A percentile compares a stretch with the other conserved stretches of the same genome.
Conservation (phyloP, 73 alveolate genomes). For the Paramecium tetraurelia region DNA sequence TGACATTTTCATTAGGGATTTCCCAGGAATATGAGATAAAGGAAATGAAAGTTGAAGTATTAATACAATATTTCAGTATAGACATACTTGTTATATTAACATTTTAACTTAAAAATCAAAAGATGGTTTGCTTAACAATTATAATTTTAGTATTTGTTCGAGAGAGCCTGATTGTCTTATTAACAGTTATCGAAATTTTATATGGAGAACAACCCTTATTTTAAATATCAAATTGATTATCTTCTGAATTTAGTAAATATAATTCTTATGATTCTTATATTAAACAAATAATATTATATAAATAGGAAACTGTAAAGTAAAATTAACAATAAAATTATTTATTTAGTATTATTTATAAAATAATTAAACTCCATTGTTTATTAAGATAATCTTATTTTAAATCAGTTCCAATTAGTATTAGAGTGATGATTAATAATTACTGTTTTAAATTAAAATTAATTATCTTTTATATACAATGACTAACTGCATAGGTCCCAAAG, state of each 20-base stretch:
- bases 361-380: too few relatives aligned
- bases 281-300: too few relatives aligned
- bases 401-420: too few relatives aligned
- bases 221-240: not conserved
- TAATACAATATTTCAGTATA: too few relatives aligned
- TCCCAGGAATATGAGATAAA: not conserved
- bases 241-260: too few relatives aligned
- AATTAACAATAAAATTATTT: too few relatives aligned
- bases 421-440: not conserved
- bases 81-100: not conserved
- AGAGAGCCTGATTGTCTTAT: not conserved
- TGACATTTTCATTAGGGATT: not conserved
- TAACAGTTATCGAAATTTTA: not conserved
- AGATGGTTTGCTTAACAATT: not conserved
- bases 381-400: too few relatives aligned
- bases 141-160: not conserved
- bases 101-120: not conserved
- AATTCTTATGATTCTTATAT: too few relatives aligned
- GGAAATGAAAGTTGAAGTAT: not conserved
- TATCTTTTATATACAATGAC: not conserved
- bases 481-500: not conserved
- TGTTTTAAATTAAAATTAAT: not conserved
- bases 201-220: not conserved
- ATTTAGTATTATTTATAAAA: too few relatives aligned
- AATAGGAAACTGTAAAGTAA: too few relatives aligned